These are phyloP conservation scores for Alternaria conjuncta DNA, from an alignment of 2,329 filamentous ascomycete genomes.

Conservation along the genomic window DNA sequence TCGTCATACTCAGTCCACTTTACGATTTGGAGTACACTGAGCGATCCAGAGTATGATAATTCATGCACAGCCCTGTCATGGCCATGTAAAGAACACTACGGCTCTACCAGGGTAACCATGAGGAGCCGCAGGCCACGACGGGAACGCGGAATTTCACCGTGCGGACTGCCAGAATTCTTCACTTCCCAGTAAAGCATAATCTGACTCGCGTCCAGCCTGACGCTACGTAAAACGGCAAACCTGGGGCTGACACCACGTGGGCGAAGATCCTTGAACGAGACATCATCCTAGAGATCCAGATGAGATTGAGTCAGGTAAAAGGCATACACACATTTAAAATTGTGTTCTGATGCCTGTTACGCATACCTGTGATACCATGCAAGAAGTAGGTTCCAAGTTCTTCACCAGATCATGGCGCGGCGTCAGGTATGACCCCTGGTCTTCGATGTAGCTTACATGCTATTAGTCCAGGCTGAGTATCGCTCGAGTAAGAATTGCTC, in stretches of 20 bases:
- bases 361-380: not conserved
- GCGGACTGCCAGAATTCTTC: not conserved
- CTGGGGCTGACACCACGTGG: not conserved
- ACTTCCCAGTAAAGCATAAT: not conserved
- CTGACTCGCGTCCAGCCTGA: not conserved
- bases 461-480: not conserved
- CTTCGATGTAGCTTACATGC: not conserved
- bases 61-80: not conserved
- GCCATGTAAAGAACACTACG: not conserved
- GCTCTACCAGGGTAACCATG: not conserved
- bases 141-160: not conserved
- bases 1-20: constrained; percentile 1
- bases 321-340: not conserved
- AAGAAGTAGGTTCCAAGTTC: not conserved
- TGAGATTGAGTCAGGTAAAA: not conserved
- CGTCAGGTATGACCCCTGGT: not conserved
- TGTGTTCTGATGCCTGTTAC: not conserved
- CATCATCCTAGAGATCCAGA: not conserved
- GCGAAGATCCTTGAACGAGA: not conserved
- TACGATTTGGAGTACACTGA: not conserved
- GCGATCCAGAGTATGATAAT: not conserved
- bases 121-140: not conserved
- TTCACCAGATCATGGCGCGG: not conserved
- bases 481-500: not conserved
- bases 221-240: not conserved